Conservation (phyloP, 306 rosid species). For the Cicer bijugum region DNA sequence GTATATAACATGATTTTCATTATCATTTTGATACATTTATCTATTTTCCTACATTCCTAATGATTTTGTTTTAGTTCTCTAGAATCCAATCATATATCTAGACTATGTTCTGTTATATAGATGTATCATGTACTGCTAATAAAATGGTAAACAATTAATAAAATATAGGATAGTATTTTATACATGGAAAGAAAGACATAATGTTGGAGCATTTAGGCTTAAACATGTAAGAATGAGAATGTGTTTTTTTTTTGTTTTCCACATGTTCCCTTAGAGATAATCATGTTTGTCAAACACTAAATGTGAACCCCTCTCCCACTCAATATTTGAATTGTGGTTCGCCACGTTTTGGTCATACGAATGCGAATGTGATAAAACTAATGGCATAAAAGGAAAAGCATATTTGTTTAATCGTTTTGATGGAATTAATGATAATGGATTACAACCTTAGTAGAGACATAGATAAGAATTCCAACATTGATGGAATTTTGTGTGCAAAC, state of each 20-base stretch:
- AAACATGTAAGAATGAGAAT: constrained; percentile 28
- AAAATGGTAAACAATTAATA: neutral
- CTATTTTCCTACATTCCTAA: constrained; percentile 5
- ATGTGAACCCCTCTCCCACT: no score
- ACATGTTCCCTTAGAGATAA: no score
- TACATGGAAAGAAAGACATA: neutral
- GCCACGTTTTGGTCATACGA: no score
- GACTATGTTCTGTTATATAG: neutral
- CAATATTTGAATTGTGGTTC: no score
- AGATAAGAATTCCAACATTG: neutral
- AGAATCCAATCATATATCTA: neutral
- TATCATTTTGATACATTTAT: constrained; percentile 1
- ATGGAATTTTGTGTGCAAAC: neutral
- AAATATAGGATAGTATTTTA: neutral
- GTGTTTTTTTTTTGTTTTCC: no score
- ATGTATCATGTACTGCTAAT: neutral
- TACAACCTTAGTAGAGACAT: neutral
- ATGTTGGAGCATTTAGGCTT: constrained; percentile 17
- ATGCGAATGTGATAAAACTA: neutral
- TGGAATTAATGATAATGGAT: neutral
- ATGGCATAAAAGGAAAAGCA: neutral
- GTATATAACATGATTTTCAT: neutral
- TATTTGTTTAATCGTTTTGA: neutral
- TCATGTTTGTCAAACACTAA: no score
- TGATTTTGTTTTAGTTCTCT: neutral